phyloP scores from a whole-genome alignment of 148 eudicot species.

The Mesembryanthemum crystallinum region DNA sequence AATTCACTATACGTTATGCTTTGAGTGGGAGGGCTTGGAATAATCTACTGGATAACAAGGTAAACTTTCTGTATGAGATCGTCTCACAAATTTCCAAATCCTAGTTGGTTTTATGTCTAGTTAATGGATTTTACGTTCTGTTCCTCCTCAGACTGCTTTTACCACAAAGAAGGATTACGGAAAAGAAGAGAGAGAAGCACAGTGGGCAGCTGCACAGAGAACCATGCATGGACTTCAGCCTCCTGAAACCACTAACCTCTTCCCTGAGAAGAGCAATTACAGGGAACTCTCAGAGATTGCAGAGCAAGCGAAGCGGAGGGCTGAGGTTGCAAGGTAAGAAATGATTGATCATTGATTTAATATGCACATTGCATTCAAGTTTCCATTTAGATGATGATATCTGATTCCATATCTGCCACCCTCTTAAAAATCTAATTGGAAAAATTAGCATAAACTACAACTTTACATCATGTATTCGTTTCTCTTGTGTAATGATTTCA shows the following conservation, averaged over 20 bases:
- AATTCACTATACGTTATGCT: conserved; percentile 48
- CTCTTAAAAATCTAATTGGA: not conserved
- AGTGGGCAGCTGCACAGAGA: conserved; percentile 71
- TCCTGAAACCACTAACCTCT: conserved; percentile 35
- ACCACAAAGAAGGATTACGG: conserved; percentile 72
- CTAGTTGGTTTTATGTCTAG: not conserved
- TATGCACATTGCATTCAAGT: not conserved
- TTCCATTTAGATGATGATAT: not conserved
- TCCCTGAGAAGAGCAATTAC: conserved; percentile 40
- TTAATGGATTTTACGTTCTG: not conserved
- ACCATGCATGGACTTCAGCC: conserved; percentile 64
- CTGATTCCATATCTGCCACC: not conserved
- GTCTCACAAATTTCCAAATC: no score
- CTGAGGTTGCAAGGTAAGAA: conserved; percentile 51
- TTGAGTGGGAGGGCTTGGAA: conserved; percentile 70
- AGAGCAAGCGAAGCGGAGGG: conserved; percentile 55
- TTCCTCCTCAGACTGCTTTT: conserved; percentile 49
- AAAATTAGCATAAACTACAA: not conserved
- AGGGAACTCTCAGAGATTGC: conserved; percentile 59
- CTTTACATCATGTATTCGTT: no score
- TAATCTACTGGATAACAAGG: conserved; percentile 52
- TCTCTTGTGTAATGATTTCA: no score
- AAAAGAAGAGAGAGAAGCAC: conserved; percentile 67
- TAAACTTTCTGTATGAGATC: conserved; percentile 11
- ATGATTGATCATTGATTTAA: not conserved